phyloP scores from a whole-genome alignment of 495 filamentous ascomycete genomes.

The Podospora tetraspora region DNA sequence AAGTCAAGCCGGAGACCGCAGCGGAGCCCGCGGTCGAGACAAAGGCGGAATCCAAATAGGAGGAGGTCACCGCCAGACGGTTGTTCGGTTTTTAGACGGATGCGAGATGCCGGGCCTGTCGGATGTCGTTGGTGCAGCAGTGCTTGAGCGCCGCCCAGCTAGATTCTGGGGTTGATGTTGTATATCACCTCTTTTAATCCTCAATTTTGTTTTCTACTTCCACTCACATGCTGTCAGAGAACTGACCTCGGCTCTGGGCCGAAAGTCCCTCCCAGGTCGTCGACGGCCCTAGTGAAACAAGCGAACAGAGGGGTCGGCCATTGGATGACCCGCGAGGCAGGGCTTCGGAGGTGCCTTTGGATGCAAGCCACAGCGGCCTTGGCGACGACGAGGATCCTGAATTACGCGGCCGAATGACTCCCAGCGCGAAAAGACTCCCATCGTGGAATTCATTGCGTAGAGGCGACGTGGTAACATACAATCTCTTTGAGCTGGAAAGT shows the following conservation, averaged over 20 bases:
- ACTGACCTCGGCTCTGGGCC: not conserved
- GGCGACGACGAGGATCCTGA: not conserved
- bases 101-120: not conserved
- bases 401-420: not conserved
- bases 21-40: conserved; percentile 2
- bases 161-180: not conserved
- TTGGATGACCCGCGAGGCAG: not conserved
- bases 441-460: not conserved
- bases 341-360: not conserved
- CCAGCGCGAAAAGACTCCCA: not conserved
- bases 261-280: not conserved
- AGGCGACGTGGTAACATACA: not conserved
- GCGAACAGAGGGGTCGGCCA: not conserved
- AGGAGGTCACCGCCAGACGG: not conserved
- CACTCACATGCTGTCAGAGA: not conserved
- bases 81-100: not conserved
- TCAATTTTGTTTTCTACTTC: not conserved
- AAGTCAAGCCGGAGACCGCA: not conserved
- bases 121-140: not conserved
- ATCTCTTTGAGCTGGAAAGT: not conserved
- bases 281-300: not conserved
- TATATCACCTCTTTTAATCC: not conserved
- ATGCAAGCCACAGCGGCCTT: not conserved
- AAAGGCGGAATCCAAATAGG: conserved; percentile 5
- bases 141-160: not conserved